Evolutionary conservation across 2,329 filamentous ascomycete species (phyloP), one percentile per base, ranked within the genome.

Genomic region (Thelonectria rubi): DNA sequence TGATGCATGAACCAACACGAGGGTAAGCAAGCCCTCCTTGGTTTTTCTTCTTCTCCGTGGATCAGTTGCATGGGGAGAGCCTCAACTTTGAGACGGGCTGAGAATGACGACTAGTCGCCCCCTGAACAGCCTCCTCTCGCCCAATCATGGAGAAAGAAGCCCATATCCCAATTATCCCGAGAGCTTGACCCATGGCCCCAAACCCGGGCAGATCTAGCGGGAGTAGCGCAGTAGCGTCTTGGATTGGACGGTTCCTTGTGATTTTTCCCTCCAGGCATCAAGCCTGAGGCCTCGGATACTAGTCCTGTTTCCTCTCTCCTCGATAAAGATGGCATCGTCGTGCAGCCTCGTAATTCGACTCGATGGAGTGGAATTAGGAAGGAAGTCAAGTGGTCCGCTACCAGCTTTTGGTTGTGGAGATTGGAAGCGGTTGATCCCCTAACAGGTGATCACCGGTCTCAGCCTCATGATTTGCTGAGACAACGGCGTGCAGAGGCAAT

Each of bases 1-100:
- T 43, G 30, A 21, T 66, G 61, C 65, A 70, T 65, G 58, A 65
- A 62, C 61, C 54, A 49, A 62, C 52, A 56, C 46, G 47, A 52
- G 58, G 47, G 52, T n/a, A 53, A 26, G 26, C 18, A 46, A 56
- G 48, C 48, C 58, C 53, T 47, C n/a, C 47, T 21, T 34, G 20
- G 14, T 42, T 48, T 54, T 26, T 6, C 42, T 30, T 37, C 30
- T 37, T 34, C 26, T 49, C 10, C 26, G 5, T 49, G 7, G 40
- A 39, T 20, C 26, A 40, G 45, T 12, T 30, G 21, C 54, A 57
- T 43, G 42, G 34, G 21, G 52, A 57, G 52, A 60, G 58, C 62
- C 53, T 66, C 53, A 50, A 34, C 15, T 45, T 14, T 42, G 48
- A 43, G 48, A 55, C n/a, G 58, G 34, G 34, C 39, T 47, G 47